phyloP scores from a whole-genome alignment of 306 rosid genomes.

The Cicer arietinum region DNA sequence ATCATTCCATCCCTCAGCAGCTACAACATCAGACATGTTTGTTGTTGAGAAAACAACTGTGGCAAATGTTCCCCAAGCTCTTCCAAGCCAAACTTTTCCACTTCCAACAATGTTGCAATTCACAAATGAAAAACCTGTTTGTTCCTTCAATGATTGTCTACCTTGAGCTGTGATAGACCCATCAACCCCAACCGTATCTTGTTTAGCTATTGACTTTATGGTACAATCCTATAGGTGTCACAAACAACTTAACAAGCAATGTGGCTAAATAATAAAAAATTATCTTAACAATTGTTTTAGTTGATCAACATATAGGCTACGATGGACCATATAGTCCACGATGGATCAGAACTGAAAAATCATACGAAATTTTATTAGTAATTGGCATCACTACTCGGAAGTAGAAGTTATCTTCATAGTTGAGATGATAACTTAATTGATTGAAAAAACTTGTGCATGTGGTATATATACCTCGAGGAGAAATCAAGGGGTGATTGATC shows the following conservation, averaged over 20 bases:
- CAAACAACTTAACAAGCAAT: neutral
- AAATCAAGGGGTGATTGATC: neutral
- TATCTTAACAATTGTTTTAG: too few relatives aligned
- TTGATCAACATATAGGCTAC: too few relatives aligned
- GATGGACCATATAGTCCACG: too few relatives aligned
- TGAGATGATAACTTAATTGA: too few relatives aligned
- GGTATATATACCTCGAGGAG: neutral
- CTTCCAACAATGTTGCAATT: constrained; percentile 73
- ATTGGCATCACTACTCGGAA: too few relatives aligned
- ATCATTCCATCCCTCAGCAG: constrained; percentile 79
- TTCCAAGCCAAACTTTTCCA: constrained; percentile 85
- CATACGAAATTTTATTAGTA: too few relatives aligned
- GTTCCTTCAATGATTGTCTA: constrained; percentile 52
- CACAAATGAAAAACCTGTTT: constrained; percentile 78
- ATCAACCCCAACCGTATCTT: constrained; percentile 47
- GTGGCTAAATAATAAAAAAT: too few relatives aligned
- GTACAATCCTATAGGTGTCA: constrained; percentile 57
- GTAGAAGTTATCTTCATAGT: too few relatives aligned
- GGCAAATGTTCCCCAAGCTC: constrained; percentile 84
- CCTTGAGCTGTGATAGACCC: constrained; percentile 87
- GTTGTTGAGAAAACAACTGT: constrained; percentile 68
- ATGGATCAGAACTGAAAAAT: too few relatives aligned
- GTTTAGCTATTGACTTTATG: constrained; percentile 62
- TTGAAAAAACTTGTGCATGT: too few relatives aligned
- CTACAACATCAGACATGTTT: constrained; percentile 66